Evolutionary conservation across 169 alveolate genomes (phyloP).

Genomic region (Neospora caninum): DNA sequence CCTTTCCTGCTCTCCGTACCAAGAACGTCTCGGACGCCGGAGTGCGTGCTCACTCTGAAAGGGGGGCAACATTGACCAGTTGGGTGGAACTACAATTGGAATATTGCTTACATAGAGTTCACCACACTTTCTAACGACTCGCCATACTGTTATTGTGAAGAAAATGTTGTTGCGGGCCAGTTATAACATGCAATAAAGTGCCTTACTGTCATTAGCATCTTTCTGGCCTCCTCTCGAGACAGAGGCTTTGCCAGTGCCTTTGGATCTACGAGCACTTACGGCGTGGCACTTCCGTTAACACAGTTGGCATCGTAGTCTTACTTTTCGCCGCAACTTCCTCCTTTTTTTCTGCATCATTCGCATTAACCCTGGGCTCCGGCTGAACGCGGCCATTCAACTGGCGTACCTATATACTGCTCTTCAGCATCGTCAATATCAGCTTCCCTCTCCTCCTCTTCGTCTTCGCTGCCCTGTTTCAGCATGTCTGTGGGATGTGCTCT

Average conservation of each 20-base stretch:
- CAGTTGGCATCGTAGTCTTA: background rate
- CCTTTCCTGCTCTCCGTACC: conserved; percentile 33
- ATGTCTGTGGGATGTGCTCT: background rate
- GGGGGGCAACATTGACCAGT: background rate
- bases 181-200: background rate
- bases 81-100: background rate
- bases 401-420: conserved; percentile 24
- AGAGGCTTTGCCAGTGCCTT: background rate
- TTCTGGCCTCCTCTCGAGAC: background rate
- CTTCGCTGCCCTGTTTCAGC: background rate
- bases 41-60: background rate
- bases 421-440: conserved; percentile 37
- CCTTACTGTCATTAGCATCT: conserved; percentile 2
- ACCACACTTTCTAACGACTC: conserved; percentile 6
- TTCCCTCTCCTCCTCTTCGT: conserved; percentile 28
- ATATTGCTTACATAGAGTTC: conserved; percentile 1
- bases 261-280: background rate
- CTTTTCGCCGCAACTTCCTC: background rate
- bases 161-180: background rate
- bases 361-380: background rate
- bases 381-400: background rate
- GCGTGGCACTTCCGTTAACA: background rate
- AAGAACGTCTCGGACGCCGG: conserved; percentile 31
- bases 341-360: background rate
- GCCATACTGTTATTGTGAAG: background rate